phyloP scores from a whole-genome alignment of 176 grass and related monocot species.

The Ensete ventricosum region DNA sequence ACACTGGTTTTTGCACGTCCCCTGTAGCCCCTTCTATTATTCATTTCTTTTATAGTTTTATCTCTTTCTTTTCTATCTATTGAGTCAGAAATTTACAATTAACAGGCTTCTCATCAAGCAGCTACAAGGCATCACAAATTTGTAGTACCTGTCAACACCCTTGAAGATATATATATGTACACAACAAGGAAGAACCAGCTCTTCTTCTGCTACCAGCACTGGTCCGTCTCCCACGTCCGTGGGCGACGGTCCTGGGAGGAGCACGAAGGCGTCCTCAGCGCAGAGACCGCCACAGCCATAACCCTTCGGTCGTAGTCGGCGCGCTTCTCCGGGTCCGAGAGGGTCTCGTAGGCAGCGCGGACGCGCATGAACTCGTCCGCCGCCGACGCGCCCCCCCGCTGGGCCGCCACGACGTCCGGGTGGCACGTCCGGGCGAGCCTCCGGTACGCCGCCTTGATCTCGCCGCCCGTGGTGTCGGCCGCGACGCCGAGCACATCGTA shows the following conservation, averaged over 20 bases:
- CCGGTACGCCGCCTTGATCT: constrained; percentile 33
- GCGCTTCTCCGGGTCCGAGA: constrained; percentile 28
- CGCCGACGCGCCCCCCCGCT: not conserved
- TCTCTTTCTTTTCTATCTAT: no score
- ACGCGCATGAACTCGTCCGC: constrained; percentile 21
- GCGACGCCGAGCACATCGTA: constrained; percentile 33
- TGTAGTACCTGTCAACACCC: no score
- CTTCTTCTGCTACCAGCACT: not conserved
- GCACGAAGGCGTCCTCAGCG: not conserved
- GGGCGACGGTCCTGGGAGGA: not conserved
- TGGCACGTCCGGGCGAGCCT: constrained; percentile 28
- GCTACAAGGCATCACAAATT: no score
- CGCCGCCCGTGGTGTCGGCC: constrained; percentile 16
- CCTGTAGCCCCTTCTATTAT: no score
- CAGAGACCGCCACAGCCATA: not conserved
- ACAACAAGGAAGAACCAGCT: no score
- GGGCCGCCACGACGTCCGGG: constrained; percentile 20
- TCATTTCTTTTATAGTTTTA: no score
- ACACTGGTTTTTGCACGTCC: no score
- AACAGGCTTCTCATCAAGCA: no score
- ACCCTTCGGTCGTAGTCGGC: constrained; percentile 15
- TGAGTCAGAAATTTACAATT: no score
- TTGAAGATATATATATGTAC: no score
- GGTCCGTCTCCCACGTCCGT: constrained; percentile 14
- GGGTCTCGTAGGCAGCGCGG: constrained; percentile 11